phyloP scores from a whole-genome alignment of 768 basidiomycete genomes.

The Rhodotorula diobovata region DNA sequence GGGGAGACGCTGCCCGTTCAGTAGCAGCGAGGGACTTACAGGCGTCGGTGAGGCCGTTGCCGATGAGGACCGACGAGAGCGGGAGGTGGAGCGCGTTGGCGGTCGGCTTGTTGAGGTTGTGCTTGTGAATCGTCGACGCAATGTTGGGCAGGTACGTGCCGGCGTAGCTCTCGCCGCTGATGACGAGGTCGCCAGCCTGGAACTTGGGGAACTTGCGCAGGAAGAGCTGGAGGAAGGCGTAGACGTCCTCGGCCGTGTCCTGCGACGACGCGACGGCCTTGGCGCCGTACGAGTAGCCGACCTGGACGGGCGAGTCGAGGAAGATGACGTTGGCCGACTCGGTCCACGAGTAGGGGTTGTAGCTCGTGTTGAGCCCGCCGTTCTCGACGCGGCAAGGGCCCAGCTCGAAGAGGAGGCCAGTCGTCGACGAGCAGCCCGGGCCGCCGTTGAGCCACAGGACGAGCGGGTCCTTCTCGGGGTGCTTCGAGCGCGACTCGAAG shows the following conservation, averaged over 20 bases:
- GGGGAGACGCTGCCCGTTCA: too few species aligned
- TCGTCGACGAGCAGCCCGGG: conserved; percentile 48
- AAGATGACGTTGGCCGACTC: conserved; percentile 48
- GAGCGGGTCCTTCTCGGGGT: conserved; percentile 72
- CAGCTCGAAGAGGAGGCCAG: conserved; percentile 84
- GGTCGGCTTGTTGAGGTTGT: conserved; percentile 58
- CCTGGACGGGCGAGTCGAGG: conserved; percentile 47
- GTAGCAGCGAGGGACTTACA: too few species aligned
- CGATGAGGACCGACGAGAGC: conserved; percentile 69
- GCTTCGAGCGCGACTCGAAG: conserved; percentile 64
- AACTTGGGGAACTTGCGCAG: conserved; percentile 71
- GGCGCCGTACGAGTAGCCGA: conserved; percentile 64
- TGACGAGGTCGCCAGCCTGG: conserved; percentile 63
- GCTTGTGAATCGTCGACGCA: conserved; percentile 71
- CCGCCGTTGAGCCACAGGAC: conserved; percentile 58
- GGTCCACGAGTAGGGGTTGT: conserved; percentile 84
- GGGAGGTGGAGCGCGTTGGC: conserved; percentile 32
- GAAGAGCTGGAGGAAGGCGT: conserved; percentile 58
- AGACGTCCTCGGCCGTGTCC: conserved; percentile 80
- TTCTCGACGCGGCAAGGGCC: conserved; percentile 76
- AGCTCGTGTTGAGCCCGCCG: conserved; percentile 63
- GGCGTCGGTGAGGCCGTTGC: conserved; percentile 56
- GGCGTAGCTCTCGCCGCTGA: conserved; percentile 51
- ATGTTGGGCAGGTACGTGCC: conserved; percentile 82
- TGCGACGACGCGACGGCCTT: conserved; percentile 73